phyloP scores from a whole-genome alignment of 2,329 filamentous ascomycete genomes.

The Knoxdaviesia proteae region DNA sequence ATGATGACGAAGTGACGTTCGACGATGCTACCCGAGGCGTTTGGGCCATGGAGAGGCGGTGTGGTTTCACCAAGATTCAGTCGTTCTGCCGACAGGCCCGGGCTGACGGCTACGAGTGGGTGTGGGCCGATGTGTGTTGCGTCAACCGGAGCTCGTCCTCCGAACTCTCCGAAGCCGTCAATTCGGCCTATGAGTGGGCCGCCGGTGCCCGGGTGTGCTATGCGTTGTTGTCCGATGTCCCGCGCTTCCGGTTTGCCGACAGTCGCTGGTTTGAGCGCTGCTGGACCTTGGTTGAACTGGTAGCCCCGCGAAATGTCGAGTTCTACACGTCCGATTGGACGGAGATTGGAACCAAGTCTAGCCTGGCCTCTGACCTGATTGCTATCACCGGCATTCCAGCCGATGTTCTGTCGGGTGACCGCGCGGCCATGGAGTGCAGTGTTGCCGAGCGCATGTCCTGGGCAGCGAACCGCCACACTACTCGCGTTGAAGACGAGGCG shows the following conservation, averaged over 20 bases:
- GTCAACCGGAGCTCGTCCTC: conserved; percentile 10
- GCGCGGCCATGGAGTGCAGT: conserved; percentile 2
- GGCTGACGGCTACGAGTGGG: conserved; percentile 8
- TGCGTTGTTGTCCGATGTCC: conserved; percentile 9
- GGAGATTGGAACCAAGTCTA: conserved; percentile 9
- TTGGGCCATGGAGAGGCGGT: neutral
- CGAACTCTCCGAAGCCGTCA: conserved; percentile 11
- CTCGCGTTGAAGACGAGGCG: conserved; percentile 11
- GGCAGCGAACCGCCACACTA: conserved; percentile 9
- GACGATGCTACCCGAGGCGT: conserved; percentile 5
- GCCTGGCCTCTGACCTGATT: conserved; percentile 6
- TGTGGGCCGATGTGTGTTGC: conserved; percentile 12
- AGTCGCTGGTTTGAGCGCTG: conserved; percentile 9
- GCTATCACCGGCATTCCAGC: conserved; percentile 8
- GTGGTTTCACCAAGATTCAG: conserved; percentile 7
- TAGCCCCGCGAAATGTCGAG: conserved; percentile 10
- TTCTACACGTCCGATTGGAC: conserved; percentile 11
- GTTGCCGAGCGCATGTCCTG: conserved; percentile 9
- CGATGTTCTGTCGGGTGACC: conserved; percentile 5
- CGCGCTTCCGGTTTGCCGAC: conserved; percentile 5
- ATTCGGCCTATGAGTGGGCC: conserved; percentile 11
- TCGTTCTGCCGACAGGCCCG: conserved; percentile 6
- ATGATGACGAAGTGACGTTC: conserved; percentile 9
- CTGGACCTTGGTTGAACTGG: conserved; percentile 13
- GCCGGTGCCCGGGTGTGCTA: conserved; percentile 9